Base-by-base conservation (phyloP, 2,329 filamentous ascomycete species). In the Venturia pyrina region DNA sequence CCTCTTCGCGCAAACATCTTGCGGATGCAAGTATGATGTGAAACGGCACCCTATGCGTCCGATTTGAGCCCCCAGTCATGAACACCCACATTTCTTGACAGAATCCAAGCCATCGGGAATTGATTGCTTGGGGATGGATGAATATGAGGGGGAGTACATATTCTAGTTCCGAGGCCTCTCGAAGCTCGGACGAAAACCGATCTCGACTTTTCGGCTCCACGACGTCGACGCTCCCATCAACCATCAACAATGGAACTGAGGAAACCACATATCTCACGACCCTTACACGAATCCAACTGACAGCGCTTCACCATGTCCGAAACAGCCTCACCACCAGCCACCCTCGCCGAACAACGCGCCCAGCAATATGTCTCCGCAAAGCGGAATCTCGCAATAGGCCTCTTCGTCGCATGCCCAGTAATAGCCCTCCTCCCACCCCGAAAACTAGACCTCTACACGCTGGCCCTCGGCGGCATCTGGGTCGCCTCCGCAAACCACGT, bases 371-470 rank as follows among this genome's bases (percentile, higher is more conserved):
- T 13, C 15, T 65, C 57, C 28, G 24, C 46, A 19, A 44, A 41
- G 13, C 80, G 81, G 72, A 80, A 78, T 69, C 71, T 79, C 68
- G 80, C 83, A 19, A 74, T 85, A 41, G 76, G 74, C 65, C 77
- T 80, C 61, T 73, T 84, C 37, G 71, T 87, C 24, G 72, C 79
- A 61, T 84, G 82, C 67, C 85, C 85, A 0, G 68, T 82, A 10
- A 77, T 87, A 63, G 80, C 81, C 61, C 71, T 80, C 19, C 74
- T 87, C 11, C 85, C 85, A 11, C 85, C 85, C 0, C 83, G 85
- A 59, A 87, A 87, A 74, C 74, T 88, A 62, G 85, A 87, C 71
- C 70, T 83, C 64, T 87, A 85, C 75, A 87, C 85, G 21, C 78
- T 85, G 69, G 78, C 77, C 0, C 79, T 87, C 8, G 74, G 78